Conservation (phyloP, 441 rosid species). For the Pelargonium fulgidum region DNA sequence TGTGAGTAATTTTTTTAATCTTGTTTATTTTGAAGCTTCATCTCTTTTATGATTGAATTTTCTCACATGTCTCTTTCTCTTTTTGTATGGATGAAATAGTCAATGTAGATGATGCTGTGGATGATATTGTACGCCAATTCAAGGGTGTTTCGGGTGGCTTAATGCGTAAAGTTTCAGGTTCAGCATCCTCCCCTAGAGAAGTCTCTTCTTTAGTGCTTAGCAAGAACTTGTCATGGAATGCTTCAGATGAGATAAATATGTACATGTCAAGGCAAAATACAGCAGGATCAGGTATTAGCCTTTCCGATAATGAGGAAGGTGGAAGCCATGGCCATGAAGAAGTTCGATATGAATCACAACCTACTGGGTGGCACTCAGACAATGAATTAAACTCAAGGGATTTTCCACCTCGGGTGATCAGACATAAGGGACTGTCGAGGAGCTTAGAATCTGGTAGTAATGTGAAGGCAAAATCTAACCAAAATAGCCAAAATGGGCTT, state of each 20-base stretch:
- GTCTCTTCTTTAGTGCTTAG: conserved; percentile 25
- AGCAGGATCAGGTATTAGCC: conserved; percentile 48
- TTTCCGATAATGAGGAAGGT: conserved; percentile 62
- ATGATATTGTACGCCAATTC: conserved; percentile 84
- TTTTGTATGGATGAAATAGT: conserved; percentile 39
- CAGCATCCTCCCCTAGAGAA: conserved; percentile 43
- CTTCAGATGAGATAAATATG: conserved; percentile 42
- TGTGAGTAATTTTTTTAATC: not conserved
- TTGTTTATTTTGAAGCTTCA: too few species aligned
- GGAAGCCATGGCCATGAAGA: conserved; percentile 43
- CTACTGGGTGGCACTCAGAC: conserved; percentile 74
- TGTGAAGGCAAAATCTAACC: conserved; percentile 34
- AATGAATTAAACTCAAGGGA: conserved; percentile 54
- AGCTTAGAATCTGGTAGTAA: conserved; percentile 26
- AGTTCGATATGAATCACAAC: conserved; percentile 34
- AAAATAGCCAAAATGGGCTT: conserved; percentile 27
- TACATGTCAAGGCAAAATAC: conserved; percentile 38
- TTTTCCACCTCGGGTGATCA: conserved; percentile 44
- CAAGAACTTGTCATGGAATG: conserved; percentile 55
- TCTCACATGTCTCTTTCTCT: conserved; percentile 7
- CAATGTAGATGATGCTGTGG: conserved; percentile 95
- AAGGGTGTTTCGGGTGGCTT: conserved; percentile 89
- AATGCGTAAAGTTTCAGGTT: conserved; percentile 65
- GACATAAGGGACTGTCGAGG: conserved; percentile 38
- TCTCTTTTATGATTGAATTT: not conserved